Base-by-base conservation (phyloP, 306 rosid species). In the Cucurbita moschata region DNA sequence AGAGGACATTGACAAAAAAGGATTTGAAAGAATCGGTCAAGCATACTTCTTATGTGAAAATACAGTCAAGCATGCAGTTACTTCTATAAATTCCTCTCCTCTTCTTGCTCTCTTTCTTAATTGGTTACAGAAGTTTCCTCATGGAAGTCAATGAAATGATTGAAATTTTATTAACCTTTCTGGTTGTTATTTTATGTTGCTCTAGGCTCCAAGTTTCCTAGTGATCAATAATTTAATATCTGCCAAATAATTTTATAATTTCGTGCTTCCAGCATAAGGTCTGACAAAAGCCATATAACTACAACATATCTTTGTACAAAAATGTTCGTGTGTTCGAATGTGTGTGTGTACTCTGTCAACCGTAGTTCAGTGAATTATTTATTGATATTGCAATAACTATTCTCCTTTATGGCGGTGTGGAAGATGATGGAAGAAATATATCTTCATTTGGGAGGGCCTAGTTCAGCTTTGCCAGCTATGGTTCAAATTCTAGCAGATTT, bases 361-460 rank as follows among this genome's bases (percentile, higher is more conserved):
- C 7, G 11, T 30, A 30, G 35, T 30, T 30, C 35, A 30, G 35
- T 46, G 46, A 7, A 44, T 16, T 50, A 57, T 74, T 47, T 44
- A 5, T 68, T 43, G 58, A 38, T 63, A 62, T 37, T 47, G 6
- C 1, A 72, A 68, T 50, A 61, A 61, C 53, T 49, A 46, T 50
- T 66, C 35, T 39, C 30, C 16, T 47, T 85, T 75, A 47, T 76
- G 60, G 39, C 71, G 87, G 85, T 79, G 64, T 80, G 77, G 84
- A 87, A 93, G 98, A 88, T 93, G 96, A 90, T 93, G 92, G 98
- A 93, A 71, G 97, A 93, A 82, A 86, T 87, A 79, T 90, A 87
- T 83, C 90, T 88, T 79, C 98, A 90, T 81, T 87, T 93, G 81
- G 79, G 91, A 7, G 94, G 97, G 83, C 81, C 92, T 50, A 88